Evolutionary conservation across 352 stramenopile species (phyloP), one percentile per base, ranked within the genome.

Genomic region (Pythium guiyangense): DNA sequence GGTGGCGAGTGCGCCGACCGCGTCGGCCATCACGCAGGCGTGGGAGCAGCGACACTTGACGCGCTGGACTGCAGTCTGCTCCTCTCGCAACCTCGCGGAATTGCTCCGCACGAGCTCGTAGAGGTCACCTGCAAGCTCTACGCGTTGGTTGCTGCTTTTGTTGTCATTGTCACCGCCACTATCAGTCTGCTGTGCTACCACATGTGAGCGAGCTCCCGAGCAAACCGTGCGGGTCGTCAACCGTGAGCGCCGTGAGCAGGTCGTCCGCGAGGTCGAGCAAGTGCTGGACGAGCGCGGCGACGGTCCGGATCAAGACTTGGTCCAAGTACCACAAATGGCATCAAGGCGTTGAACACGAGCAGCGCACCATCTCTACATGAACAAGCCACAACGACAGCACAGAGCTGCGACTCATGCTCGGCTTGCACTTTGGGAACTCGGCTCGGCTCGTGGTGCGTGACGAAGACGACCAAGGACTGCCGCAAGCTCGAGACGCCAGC

Each of bases 241-340:
- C 52, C 20, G 25, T 29, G 8, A 53, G 31, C 10, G 43, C 14
- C 14, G 49, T 54, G 50, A 67, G 26, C 9, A 58, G 20, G 4
- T 83, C 73, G 26, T 83, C 68, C 0, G 64, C 63, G 18, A 72
- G 48, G 11, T 79, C 67, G 18, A 79, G 51, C 2, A 64, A 57
- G 27, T 65, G 59, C 22, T 85, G 63, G 26, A 83, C 53, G 9
- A 85, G 46, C 14, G 39, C 50, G 0, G 52, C 49, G 6, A 77
- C 50, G 4, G 54, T 49, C 0, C 72, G 67, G 17, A 85, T 71
- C 34, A 85, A 45, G 6, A 75, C 54, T 64, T 83, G 72, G 47
- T 77, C 67, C 62, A 4, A 44, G 0, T 6, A 49, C 27, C 22
- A 22, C 22, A 22, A 22, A 22, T 22, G 22, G 22, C 1, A 34